Evolutionary conservation across 78 protist genomes (phyloP).

Genomic region (Speleostelium caveatum): DNA sequence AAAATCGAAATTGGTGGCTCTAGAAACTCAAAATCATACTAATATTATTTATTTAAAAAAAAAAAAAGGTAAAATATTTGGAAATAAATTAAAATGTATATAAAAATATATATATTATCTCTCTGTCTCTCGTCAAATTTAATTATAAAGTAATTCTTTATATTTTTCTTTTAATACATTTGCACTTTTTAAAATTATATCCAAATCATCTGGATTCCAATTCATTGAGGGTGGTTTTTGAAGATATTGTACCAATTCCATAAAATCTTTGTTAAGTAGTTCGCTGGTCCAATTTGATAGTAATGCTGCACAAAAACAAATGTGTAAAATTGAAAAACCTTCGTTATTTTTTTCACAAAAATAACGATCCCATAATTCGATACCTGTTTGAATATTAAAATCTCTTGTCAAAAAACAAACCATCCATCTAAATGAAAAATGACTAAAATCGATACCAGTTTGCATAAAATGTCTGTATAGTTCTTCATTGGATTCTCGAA

Average conservation of each 20-base stretch:
- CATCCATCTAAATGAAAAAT: constrained; percentile 77
- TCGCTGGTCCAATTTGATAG: constrained; percentile 23
- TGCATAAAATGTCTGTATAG: constrained; percentile 42
- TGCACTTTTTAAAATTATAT: constrained; percentile 27
- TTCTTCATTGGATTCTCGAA: constrained; percentile 51
- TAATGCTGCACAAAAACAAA: constrained; percentile 50
- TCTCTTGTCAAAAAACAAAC: constrained; percentile 67
- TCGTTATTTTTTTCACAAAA: constrained; percentile 57
- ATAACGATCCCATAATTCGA: constrained; percentile 65
- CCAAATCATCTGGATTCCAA: not conserved
- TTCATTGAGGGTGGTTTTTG: constrained; percentile 42
- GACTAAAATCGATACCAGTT: constrained; percentile 49
- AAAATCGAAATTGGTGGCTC: constrained; percentile 60
- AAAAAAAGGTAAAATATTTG: too few relatives aligned
- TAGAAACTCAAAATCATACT: constrained; percentile 8
- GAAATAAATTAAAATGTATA: too few relatives aligned
- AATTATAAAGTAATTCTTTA: too few relatives aligned
- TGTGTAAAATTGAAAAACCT: constrained; percentile 67
- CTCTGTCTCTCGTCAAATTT: too few relatives aligned
- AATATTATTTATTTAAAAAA: too few relatives aligned
- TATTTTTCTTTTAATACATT: not conserved
- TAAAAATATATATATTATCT: too few relatives aligned
- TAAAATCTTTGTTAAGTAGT: constrained; percentile 43
- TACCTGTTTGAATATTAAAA: constrained; percentile 51
- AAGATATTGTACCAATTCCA: constrained; percentile 61